Base-by-base conservation (phyloP, 371 early-diverging fungal species). In the Rhizomucor pusillus region DNA sequence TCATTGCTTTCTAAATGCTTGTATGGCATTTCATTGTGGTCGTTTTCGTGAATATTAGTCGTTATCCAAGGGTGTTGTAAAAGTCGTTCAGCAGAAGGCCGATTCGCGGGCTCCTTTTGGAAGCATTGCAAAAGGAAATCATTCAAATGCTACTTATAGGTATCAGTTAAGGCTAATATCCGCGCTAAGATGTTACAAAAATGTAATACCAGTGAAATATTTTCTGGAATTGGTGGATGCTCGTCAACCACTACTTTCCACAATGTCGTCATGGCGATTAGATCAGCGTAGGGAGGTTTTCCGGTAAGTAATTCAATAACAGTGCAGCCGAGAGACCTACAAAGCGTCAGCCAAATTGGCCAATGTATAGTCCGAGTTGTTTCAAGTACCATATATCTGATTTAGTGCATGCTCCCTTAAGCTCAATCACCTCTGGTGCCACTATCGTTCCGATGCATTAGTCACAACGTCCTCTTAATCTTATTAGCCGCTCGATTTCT, bases 381-480 rank as follows among this genome's bases (percentile, higher is more conserved):
- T 20, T 39, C 10, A 25, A 2, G 37, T 64, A 80, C 93, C 93
- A 94, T 14, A 94, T 93, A 59, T 94, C 94, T 0, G 92, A 90
- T 23, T 86, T 82, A 18, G 85, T 85, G 5, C 85, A 81, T 0
- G 90, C 83, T 6, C 92, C 91, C 41, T 86, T 80, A 18, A 91
- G 69, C 57, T 88, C 80, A 59, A 93, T 93, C 3, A 96, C 88
- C 67, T 96, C 97, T 2, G 97, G 95, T 7, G 97, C 93, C 95
- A 96, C 89, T 89, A 52, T 29, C 1, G 43, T 5, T 24, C 24
- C 40, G 1, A 18, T 35, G 5, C 16, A 14, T 47, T 50, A 1
- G 39, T 20, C 24, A 35, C 18, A 47, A 35, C 29, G 23, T 43
- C 19, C 5, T 53, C 11, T 46, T 24, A 23, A 12, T n/a, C n/a